Base-by-base conservation (phyloP, 805 yeast species). In the Kluyveromyces dobzhanskii region DNA sequence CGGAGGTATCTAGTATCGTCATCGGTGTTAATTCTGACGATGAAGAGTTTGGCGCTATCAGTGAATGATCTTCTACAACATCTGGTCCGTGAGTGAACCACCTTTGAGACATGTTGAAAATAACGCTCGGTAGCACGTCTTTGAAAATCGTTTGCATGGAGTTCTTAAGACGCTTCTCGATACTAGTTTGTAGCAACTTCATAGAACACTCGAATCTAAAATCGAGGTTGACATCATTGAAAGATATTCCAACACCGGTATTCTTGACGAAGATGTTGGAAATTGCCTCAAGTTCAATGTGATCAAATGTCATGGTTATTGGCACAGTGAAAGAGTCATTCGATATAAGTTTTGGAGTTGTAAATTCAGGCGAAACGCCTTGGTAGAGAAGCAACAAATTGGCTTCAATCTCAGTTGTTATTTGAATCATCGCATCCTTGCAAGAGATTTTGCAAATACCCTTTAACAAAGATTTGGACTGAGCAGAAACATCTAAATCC, bases 181-280 rank as follows among this genome's bases (percentile, higher is more conserved):
- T 57, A 18, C 61, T 56, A 1, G 54, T 45, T 38, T 59, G 61
- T 38, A 61, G 39, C 26, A 61, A 44, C 33, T 58, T 59, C 14
- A 61, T 56, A 14, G 65, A 60, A 36, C 65, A 61, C 39, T 59
- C 58, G 32, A 61, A 60, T 31, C 59, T 46, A 35, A 61, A 61
- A 42, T 59, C 62, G 19, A 61, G 40, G 25, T 54, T 48, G 6
- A 61, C 65, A 45, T 61, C 65, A 41, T 61, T 61, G 43, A 61
- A 61, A n/a, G 64, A 57, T 12, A 61, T 49, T 17, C 62, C 57
- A 6, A 61, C 45, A 12, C 63, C 61, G 16, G 54, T 49, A 31
- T 56, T 50, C 42, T 57, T 54, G 30, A 58, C 56, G 40, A 57
- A 58, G 2, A 57, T 48, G 42, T 61, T 60, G 8, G 59, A 52